Evolutionary conservation across 2,329 filamentous ascomycete species (phyloP).

Genomic region (Paecilomyces formosus): DNA sequence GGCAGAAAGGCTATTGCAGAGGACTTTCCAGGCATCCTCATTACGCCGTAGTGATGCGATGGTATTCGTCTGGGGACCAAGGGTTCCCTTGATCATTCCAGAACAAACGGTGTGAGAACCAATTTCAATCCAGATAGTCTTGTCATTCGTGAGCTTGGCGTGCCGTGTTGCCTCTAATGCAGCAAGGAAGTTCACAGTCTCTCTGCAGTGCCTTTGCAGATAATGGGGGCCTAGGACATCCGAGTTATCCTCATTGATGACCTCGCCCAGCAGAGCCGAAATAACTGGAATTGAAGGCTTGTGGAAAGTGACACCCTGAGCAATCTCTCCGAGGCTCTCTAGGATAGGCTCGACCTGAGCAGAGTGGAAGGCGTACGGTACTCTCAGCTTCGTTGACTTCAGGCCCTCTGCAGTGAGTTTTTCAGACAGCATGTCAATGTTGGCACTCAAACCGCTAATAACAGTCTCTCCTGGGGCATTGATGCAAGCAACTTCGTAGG

Average conservation of each 20-base stretch:
- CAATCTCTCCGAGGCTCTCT: constrained; percentile 29
- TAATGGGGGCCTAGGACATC: constrained; percentile 32
- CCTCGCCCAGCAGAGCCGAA: constrained; percentile 39
- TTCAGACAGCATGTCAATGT: constrained; percentile 30
- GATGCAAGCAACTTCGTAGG: constrained; percentile 32
- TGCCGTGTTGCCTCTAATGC: constrained; percentile 33
- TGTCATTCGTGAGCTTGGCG: constrained; percentile 21
- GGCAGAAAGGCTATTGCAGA: constrained; percentile 26
- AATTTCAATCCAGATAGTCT: constrained; percentile 37
- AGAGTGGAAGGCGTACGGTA: constrained; percentile 42
- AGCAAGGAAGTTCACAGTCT: constrained; percentile 40
- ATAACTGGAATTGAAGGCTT: constrained; percentile 35
- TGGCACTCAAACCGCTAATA: constrained; percentile 28
- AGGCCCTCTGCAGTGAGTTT: constrained; percentile 27
- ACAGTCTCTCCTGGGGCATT: constrained; percentile 39
- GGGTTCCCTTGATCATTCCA: constrained; percentile 35
- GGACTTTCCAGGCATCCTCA: constrained; percentile 36
- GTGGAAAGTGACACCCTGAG: constrained; percentile 31
- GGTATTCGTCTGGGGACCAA: constrained; percentile 17
- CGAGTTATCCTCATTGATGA: constrained; percentile 27
- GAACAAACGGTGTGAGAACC: constrained; percentile 43
- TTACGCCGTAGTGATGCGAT: constrained; percentile 35
- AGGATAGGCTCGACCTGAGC: constrained; percentile 41
- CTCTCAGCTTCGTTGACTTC: constrained; percentile 34
- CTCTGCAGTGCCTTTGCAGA: constrained; percentile 34